These are phyloP conservation scores for Aspergillus ellipticus DNA, from an alignment of 495 filamentous ascomycete genomes.

Conservation along the genomic window DNA sequence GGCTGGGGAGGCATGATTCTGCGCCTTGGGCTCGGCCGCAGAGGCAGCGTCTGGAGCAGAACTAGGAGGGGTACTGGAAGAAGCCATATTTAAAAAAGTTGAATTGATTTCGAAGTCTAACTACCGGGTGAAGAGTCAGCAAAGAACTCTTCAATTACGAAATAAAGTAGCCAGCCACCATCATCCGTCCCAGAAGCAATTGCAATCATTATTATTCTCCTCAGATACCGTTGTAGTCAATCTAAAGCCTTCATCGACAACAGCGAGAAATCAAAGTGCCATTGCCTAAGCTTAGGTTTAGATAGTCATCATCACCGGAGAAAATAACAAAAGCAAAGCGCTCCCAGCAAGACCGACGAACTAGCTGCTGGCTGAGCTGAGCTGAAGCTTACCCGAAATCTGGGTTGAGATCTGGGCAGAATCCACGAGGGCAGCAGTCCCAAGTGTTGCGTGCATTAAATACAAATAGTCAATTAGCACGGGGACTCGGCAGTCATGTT, in stretches of 20 bases:
- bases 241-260: slow-evolving; percentile 68
- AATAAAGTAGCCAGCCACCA: background rate
- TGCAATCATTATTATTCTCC: slow-evolving; percentile 34
- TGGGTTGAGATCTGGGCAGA: slow-evolving; percentile 12
- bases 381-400: slow-evolving; percentile 29
- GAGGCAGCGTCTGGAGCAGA: slow-evolving; percentile 17
- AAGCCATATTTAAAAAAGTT: slow-evolving; percentile 13
- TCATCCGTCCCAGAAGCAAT: slow-evolving; percentile 6
- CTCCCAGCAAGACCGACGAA: slow-evolving; percentile 10
- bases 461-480: slow-evolving; percentile 11
- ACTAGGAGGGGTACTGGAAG: slow-evolving; percentile 8
- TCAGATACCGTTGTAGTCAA: slow-evolving; percentile 99
- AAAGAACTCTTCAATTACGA: slow-evolving; percentile 20
- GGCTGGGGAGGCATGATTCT: slow-evolving; percentile 18
- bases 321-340: slow-evolving; percentile 9
- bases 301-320: slow-evolving; percentile 45
- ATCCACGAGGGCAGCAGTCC: background rate
- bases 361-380: slow-evolving; percentile 9
- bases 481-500: slow-evolving; percentile 12
- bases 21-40: slow-evolving; percentile 9
- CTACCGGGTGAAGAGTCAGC: slow-evolving; percentile 26
- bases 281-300: slow-evolving; percentile 42
- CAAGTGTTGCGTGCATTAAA: slow-evolving; percentile 3
- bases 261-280: slow-evolving; percentile 70
- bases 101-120: slow-evolving; percentile 15